Evolutionary conservation across 2,329 filamentous ascomycete genomes (phyloP), one percentile per base, ranked within the genome.

Genomic region (Rosellinia necatrix): DNA sequence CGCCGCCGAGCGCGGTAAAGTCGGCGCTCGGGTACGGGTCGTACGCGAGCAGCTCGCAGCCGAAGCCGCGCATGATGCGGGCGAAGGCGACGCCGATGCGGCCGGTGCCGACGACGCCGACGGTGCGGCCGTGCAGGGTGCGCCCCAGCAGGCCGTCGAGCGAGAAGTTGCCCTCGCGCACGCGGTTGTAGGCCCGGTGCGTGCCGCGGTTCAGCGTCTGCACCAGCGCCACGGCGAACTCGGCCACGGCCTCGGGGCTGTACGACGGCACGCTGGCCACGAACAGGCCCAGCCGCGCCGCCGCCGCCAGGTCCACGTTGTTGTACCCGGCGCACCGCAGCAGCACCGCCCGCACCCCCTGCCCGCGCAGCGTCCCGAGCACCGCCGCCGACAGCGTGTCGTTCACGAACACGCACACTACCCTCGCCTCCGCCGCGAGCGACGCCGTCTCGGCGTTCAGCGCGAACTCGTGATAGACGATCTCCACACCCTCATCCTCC

Each of bases 321-420:
- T 89, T 88, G 76, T 78, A 87, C 53, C 86, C 86, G 1, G 86
- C 86, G 70, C 86, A 89, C 49, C 86, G 84, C 52, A 89, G 76
- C 21, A 88, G 79, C 60, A 89, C 76, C 48, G 82, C 82, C 43
- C 77, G 76, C 40, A 86, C 77, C 64, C 84, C 84, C 37, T 70
- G 61, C 17, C 66, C 58, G 49, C 78, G 72, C 7, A 88, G 78
- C 0, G 74, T 72, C 17, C 74, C 69, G 38, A 88, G 75, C 34
- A 87, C 81, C 1, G 72, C 66, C 4, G 71, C 76, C 49, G 77
- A 73, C 17, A 87, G 74, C 4, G 71, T 71, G 71, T 89, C 86
- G 70, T 89, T 89, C 68, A 89, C 86, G 64, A 89, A 89, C 64
- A 83, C 81, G 71, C 86, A 89, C 44, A 89, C 77, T 53, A 85